Evolutionary conservation across 1,284 basidiomycete species (phyloP).

Genomic region (Xerocomus cyaneibrunnescens): DNA sequence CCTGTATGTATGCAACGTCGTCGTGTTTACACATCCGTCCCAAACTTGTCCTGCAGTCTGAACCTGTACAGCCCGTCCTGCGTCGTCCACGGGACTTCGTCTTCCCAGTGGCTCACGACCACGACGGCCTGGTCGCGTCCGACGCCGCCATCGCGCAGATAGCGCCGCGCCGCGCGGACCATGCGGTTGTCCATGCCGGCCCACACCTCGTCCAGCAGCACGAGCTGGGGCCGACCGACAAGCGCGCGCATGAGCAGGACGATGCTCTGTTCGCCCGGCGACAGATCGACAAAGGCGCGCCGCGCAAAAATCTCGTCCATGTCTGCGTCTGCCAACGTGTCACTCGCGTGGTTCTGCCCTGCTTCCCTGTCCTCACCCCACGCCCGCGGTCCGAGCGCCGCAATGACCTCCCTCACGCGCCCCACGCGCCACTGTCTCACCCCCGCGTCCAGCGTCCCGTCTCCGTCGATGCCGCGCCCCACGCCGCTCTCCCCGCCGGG

Average conservation of each 20-base stretch:
- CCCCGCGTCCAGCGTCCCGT: conserved; percentile 33
- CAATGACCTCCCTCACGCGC: conserved; percentile 56
- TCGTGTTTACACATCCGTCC: conserved; percentile 15
- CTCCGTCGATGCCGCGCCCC: conserved; percentile 40
- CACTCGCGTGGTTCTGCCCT: background rate
- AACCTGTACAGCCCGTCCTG: conserved; percentile 49
- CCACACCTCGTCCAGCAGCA: conserved; percentile 89
- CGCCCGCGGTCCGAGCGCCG: conserved; percentile 58
- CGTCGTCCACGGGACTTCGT: conserved; percentile 75
- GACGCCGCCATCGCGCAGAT: conserved; percentile 60
- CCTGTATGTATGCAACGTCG: background rate
- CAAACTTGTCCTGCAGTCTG: conserved; percentile 39
- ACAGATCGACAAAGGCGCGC: conserved; percentile 57
- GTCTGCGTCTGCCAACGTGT: conserved; percentile 6
- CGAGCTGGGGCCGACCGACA: conserved; percentile 64
- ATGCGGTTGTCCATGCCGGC: conserved; percentile 85
- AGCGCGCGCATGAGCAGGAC: conserved; percentile 84
- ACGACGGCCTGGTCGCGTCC: conserved; percentile 70
- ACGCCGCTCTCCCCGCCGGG: conserved; percentile 48
- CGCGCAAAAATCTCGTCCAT: conserved; percentile 42
- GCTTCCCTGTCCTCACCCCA: conserved; percentile 37
- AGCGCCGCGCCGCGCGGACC: conserved; percentile 60
- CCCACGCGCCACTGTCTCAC: conserved; percentile 46
- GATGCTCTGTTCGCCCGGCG: conserved; percentile 73
- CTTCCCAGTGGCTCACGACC: conserved; percentile 86